A percentile compares a stretch with the other conserved stretches of the same genome.
phyloP scores from a whole-genome alignment of 208 protist species.

The Trypanosoma grayi region DNA sequence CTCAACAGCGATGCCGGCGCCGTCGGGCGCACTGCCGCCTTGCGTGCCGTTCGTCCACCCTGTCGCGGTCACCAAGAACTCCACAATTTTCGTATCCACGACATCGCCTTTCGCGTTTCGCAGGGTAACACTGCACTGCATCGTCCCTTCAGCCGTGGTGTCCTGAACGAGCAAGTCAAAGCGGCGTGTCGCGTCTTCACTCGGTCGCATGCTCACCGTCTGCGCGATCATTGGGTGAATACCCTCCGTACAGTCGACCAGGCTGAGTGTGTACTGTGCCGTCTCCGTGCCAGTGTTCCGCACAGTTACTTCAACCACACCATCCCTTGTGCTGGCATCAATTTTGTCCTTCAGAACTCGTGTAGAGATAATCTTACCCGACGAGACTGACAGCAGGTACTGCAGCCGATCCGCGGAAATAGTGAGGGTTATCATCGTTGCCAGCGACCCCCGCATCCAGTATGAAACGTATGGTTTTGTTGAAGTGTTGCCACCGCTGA shows the following conservation, averaged over 20 bases:
- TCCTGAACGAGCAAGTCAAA: conserved; percentile 59
- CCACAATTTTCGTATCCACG: conserved; percentile 32
- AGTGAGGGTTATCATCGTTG: conserved; percentile 67
- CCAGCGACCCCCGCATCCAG: conserved; percentile 28
- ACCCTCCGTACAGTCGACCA: conserved; percentile 37
- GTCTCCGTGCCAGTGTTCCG: conserved; percentile 58
- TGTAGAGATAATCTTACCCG: conserved; percentile 51
- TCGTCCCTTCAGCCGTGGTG: conserved; percentile 8
- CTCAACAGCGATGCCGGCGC: conserved; percentile 40
- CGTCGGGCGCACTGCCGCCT: conserved; percentile 32
- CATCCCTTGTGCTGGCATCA: conserved; percentile 41
- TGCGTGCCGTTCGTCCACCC: conserved; percentile 56
- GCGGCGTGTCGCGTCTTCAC: conserved; percentile 12
- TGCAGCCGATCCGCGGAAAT: conserved; percentile 71
- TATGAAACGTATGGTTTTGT: conserved; percentile 57
- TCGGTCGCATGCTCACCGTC: conserved; percentile 34
- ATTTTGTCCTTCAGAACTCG: conserved; percentile 34
- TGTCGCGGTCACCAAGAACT: conserved; percentile 31
- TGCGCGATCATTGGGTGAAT: conserved; percentile 68
- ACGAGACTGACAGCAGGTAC: conserved; percentile 66
- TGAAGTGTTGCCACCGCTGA: not conserved
- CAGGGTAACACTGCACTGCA: conserved; percentile 48
- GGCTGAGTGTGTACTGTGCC: conserved; percentile 50
- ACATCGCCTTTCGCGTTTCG: conserved; percentile 44
- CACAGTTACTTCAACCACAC: conserved; percentile 46